phyloP scores from a whole-genome alignment of 768 basidiomycete genomes.

The Fibroporia radiculosa region DNA sequence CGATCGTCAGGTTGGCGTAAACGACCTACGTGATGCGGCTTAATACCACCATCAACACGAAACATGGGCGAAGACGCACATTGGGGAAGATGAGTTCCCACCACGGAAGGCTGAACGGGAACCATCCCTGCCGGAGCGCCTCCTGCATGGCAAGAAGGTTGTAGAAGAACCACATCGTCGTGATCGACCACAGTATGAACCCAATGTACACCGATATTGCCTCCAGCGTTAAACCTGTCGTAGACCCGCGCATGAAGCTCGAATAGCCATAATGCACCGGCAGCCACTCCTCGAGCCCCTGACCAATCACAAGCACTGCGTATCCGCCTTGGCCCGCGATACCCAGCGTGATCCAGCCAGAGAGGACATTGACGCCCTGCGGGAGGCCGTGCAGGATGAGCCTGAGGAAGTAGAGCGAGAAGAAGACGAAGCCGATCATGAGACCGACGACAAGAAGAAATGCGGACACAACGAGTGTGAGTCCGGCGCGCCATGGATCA shows the following conservation, averaged over 20 bases:
- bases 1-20: slow-evolving; percentile 57
- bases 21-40: slow-evolving; percentile 37
- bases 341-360: slow-evolving; percentile 68
- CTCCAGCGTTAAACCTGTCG: slow-evolving; percentile 34
- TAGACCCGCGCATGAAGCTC: slow-evolving; percentile 26
- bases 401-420: slow-evolving; percentile 55
- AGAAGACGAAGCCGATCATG: slow-evolving; percentile 54
- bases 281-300: slow-evolving; percentile 32
- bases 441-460: slow-evolving; percentile 52
- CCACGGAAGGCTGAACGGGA: slow-evolving; percentile 49
- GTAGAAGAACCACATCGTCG: slow-evolving; percentile 54
- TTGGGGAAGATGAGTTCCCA: slow-evolving; percentile 74
- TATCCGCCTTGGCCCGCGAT: slow-evolving; percentile 65
- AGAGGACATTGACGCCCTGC: slow-evolving; percentile 38
- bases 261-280: slow-evolving; percentile 28
- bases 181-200: slow-evolving; percentile 54
- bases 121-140: slow-evolving; percentile 29
- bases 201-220: slow-evolving; percentile 39
- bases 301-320: slow-evolving; percentile 47
- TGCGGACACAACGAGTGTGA: slow-evolving; percentile 47
- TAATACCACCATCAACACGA: neutral
- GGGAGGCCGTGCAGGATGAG: slow-evolving; percentile 51
- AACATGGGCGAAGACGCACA: slow-evolving; percentile 27
- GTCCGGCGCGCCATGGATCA: slow-evolving; percentile 40
- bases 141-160: slow-evolving; percentile 43